Evolutionary conservation across 352 stramenopile species (phyloP), one percentile per base, ranked within the genome.

Genomic region (Pythium chondricola): DNA sequence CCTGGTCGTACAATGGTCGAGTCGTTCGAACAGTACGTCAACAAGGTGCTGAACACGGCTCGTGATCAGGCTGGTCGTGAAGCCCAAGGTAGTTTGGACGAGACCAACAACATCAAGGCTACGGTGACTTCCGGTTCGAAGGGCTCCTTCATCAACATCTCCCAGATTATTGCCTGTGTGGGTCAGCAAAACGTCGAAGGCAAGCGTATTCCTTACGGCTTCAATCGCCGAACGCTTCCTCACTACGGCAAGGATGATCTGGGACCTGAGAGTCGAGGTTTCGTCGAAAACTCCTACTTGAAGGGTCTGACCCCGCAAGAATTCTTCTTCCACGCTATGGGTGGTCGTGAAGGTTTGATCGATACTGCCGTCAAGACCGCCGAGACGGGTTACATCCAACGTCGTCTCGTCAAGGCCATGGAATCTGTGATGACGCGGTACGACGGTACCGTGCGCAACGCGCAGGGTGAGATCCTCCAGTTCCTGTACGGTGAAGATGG

Each of bases 271-370:
- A 98, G 86, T 63, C 85, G 96, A 65, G 97, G 97, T 29, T 99
- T 99, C 58, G 96, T 99, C 29, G 96, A 99, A 65, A 99, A 99
- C 70, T 98, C 93, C 41, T 99, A 99, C 65, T 66, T 99, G 41
- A 96, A 96, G 63, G 88, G 88, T 44, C 57, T 97, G 65, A 94
- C 84, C 13, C 88, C 88, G 11, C 81, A 93, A 31, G 97, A 99
- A 71, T 99, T 99, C 63, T 99, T 98, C 68, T 99, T 99, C 66
- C 96, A 99, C 78, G 97, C 97, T 20, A 99, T 99, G 96, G 95
- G 95, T 86, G 96, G 96, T 75, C 90, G 95, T 64, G 96, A 99
- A 88, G 97, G 94, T 89, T 74, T 98, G 43, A 99, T 99, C 74
- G 97, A 99, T 91, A 99, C 97, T 16, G 97, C 97, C 22, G 97